A percentile compares a stretch with the other conserved stretches of the same genome.
Conservation (phyloP, 371 early-diverging fungal genomes). For the Rhizopus delemar region DNA sequence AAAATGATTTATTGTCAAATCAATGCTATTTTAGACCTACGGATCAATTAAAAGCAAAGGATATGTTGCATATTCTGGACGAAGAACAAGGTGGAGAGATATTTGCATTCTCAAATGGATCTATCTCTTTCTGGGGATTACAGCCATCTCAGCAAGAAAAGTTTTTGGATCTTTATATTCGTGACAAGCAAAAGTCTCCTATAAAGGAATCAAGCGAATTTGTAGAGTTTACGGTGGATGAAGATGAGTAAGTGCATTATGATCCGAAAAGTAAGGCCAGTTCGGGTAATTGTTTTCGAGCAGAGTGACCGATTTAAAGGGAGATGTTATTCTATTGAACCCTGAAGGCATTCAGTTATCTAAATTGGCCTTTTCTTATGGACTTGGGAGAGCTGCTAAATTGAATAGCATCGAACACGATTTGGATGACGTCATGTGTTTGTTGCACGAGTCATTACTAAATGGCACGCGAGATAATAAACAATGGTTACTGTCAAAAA, state of each 20-base stretch:
- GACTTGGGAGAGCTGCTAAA: conserved; percentile 33
- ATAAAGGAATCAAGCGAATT: conserved; percentile 3
- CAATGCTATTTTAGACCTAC: not conserved
- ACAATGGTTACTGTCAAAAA: no score
- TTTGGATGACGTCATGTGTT: not conserved
- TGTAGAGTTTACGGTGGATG: conserved; percentile 30
- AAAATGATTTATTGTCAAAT: not conserved
- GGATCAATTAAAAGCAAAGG: not conserved
- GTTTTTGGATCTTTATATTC: conserved; percentile 10
- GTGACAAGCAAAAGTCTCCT: not conserved
- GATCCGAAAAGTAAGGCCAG: not conserved
- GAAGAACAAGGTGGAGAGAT: conserved; percentile 30
- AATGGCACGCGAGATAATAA: no score
- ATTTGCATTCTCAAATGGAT: conserved; percentile 31
- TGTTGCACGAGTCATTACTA: no score
- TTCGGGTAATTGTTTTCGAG: not conserved
- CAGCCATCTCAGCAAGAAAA: conserved; percentile 7
- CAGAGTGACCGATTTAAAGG: conserved; percentile 35
- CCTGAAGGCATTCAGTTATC: conserved; percentile 30
- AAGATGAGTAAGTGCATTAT: conserved; percentile 33
- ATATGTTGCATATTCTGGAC: conserved; percentile 21
- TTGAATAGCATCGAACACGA: conserved; percentile 21
- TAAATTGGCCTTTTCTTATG: conserved; percentile 36
- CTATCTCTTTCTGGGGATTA: conserved; percentile 30
- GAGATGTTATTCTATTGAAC: conserved; percentile 30